Evolutionary conservation across 2,329 filamentous ascomycete species (phyloP), one percentile per base, ranked within the genome.

Genomic region (Chalaropsis ovoidea): DNA sequence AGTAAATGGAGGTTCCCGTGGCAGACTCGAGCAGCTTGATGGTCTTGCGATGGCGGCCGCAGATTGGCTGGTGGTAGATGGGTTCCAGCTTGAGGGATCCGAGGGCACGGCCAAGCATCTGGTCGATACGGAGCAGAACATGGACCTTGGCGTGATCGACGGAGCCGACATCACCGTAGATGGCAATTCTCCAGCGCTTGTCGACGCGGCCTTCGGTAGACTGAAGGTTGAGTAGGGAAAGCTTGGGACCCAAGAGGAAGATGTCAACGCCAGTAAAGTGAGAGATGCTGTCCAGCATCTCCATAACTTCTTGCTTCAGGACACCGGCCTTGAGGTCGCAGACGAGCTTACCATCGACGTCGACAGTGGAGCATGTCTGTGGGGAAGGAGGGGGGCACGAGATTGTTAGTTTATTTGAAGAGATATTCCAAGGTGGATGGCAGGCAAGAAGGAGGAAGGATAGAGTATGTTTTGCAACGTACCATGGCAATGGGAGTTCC

Each of bases 1-100:
- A 97, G 77, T 99, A 99, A 71, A 99, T 97, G 69, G 94, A 93
- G 8, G 94, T 97, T 71, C 92, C 90, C 15, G 94, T 97, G 35
- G 88, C 86, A 15, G 94, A 95, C 76, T 99, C 94, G 72, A 99
- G 96, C 71, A 94, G 79, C 79, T 97, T 97, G 78, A 99, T 96
- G 75, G 96, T 96, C 79, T 96, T 95, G 70, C 94, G 85, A 70
- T 92, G 93, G 61, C 94, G 89, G 61, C 94, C 94, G 74, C 92
- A 96, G 62, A 97, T 86, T 65, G 96, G 81, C 67, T 91, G 94
- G 74, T 99, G 94, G 73, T 96, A 83, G 31, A 90, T 89, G 62
- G 93, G 78, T 70, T 96, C 92, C 67, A 96, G 81, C 72, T 89
- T 88, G 72, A 91, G 85, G 61, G 82, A 85, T 74, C 96, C 91